Conservation (phyloP, 2,329 filamentous ascomycete genomes). For the Aspergillus pseudotamarii region DNA sequence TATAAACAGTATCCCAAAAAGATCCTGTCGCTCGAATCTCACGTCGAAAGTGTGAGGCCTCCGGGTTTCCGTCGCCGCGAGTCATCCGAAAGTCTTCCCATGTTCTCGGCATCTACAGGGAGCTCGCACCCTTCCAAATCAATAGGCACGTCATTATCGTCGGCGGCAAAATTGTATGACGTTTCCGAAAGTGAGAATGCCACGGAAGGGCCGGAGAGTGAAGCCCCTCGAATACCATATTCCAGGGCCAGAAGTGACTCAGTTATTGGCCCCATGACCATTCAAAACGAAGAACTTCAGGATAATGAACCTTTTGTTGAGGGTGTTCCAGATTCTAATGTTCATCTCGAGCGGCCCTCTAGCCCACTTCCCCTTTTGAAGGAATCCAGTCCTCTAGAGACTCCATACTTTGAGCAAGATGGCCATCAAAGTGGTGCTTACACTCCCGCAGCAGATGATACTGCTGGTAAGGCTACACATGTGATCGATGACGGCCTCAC, state of each 20-base stretch:
- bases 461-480: constrained; percentile 13
- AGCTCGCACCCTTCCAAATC: constrained; percentile 58
- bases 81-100: constrained; percentile 64
- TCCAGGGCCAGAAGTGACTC: constrained; percentile 13
- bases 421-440: constrained; percentile 5
- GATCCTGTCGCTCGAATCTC: constrained; percentile 52
- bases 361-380: constrained; percentile 40
- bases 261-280: constrained; percentile 14
- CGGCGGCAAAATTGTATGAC: constrained; percentile 31
- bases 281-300: constrained; percentile 23
- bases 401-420: constrained; percentile 15
- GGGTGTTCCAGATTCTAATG: constrained; percentile 23
- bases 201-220: constrained; percentile 23
- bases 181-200: constrained; percentile 21
- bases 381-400: constrained; percentile 36
- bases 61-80: constrained; percentile 54
- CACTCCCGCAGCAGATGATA: background rate
- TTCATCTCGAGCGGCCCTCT: constrained; percentile 50
- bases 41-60: constrained; percentile 32
- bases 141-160: constrained; percentile 54
- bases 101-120: constrained; percentile 65
- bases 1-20: constrained; percentile 55
- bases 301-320: constrained; percentile 30
- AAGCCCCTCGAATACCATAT: constrained; percentile 5
- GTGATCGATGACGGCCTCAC: constrained; percentile 25